These are phyloP conservation scores for Cladosporium sp. DNA, from an alignment of 2,329 filamentous ascomycete species.

Conservation along the genomic window DNA sequence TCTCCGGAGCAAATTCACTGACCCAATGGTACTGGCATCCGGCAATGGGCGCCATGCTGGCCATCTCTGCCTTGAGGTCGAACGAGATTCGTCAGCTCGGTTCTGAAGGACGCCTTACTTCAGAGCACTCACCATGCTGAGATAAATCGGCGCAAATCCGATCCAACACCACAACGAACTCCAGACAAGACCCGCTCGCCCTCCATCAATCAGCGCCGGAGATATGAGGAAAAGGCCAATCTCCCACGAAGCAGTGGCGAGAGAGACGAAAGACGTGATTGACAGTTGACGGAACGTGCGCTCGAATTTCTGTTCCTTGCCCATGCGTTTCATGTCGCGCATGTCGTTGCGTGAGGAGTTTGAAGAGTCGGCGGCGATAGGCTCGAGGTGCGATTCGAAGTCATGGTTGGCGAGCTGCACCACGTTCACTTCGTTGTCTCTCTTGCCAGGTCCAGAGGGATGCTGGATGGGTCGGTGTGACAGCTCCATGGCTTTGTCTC, in stretches of 20 bases:
- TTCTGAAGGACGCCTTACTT: no score
- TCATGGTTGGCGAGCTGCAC: no score
- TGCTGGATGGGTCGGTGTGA: no score
- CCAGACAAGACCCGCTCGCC: constrained; percentile 26
- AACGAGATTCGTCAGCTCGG: no score
- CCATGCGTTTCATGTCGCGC: constrained; percentile 1
- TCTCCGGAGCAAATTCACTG: not conserved
- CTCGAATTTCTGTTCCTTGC: constrained; percentile 20
- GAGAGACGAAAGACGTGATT: constrained; percentile 16
- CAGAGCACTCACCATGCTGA: constrained; percentile 7
- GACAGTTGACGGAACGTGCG: constrained; percentile 20
- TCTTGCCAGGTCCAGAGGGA: no score
- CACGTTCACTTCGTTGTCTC: no score
- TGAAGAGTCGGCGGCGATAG: no score
- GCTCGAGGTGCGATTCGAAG: no score
- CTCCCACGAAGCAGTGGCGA: constrained; percentile 19
- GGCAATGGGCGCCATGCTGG: constrained; percentile 52
- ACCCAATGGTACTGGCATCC: constrained; percentile 49
- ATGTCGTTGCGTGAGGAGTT: not conserved
- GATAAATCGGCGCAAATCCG: constrained; percentile 16
- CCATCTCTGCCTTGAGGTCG: constrained; percentile 49
- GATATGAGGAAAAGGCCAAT: constrained; percentile 15
- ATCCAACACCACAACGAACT: constrained; percentile 21
- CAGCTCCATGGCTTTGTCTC: no score
- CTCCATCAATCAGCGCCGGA: constrained; percentile 23